Conservation (phyloP, 1,139 yeast species). For the Kodamaea sp. region DNA sequence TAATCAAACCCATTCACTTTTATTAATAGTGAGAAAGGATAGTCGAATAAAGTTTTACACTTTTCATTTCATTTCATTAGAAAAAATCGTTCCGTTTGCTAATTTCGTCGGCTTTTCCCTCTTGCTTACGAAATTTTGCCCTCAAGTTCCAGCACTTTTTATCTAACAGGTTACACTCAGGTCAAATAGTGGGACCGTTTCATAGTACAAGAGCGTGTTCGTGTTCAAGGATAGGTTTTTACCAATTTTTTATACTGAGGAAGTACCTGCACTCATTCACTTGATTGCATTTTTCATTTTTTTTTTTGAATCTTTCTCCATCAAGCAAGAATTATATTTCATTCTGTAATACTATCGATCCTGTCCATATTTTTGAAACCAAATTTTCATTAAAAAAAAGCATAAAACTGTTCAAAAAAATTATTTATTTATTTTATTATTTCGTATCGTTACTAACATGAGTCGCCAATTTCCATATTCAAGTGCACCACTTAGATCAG, state of each 20-base stretch:
- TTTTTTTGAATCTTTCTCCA: conserved; percentile 3
- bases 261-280: conserved; percentile 23
- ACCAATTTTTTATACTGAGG: conserved; percentile 5
- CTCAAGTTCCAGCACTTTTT: too few relatives aligned
- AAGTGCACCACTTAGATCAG: conserved; percentile 94
- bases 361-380: neutral
- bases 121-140: too few relatives aligned
- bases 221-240: conserved; percentile 10
- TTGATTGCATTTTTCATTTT: conserved; percentile 19
- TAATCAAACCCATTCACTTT: too few relatives aligned
- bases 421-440: too few relatives aligned
- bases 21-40: too few relatives aligned
- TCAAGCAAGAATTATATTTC: neutral
- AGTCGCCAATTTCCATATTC: conserved; percentile 81
- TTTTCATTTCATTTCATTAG: too few relatives aligned
- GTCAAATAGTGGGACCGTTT: too few relatives aligned
- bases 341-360: neutral
- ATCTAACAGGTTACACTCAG: too few relatives aligned
- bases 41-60: too few relatives aligned
- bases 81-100: too few relatives aligned
- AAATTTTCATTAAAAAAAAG: conserved; percentile 8
- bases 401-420: conserved; percentile 3
- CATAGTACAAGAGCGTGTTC: neutral
- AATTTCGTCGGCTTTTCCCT: too few relatives aligned
- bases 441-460: conserved; percentile 20